Conservation (phyloP, 495 filamentous ascomycete species). For the Recurvomyces mirabilis region DNA sequence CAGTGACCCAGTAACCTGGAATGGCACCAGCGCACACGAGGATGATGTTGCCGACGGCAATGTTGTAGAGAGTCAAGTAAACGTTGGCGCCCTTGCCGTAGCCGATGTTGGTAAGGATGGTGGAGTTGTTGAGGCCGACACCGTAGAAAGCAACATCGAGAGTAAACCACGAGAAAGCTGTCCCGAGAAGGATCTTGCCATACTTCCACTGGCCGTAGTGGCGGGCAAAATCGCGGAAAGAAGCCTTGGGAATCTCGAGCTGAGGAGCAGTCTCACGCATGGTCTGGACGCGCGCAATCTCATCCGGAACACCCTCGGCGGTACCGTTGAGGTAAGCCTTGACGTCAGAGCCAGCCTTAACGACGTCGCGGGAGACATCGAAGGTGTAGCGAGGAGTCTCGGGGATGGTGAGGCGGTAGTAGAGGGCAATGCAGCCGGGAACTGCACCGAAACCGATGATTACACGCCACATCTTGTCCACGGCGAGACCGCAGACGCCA, state of each 20-base stretch:
- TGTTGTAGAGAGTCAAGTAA: conserved; percentile 24
- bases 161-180: conserved; percentile 70
- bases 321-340: conserved; percentile 35
- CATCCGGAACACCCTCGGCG: conserved; percentile 49
- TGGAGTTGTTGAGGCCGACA: conserved; percentile 57
- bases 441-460: conserved; percentile 73
- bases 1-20: conserved; percentile 32
- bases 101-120: conserved; percentile 26
- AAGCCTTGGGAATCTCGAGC: conserved; percentile 51
- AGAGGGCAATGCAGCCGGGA: conserved; percentile 63
- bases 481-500: conserved; percentile 54
- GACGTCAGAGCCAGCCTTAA: conserved; percentile 56
- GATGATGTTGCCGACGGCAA: conserved; percentile 28
- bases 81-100: conserved; percentile 19
- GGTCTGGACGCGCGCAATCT: conserved; percentile 43
- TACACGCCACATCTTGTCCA: conserved; percentile 79
- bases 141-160: conserved; percentile 73
- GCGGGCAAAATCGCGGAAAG: conserved; percentile 49
- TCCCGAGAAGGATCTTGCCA: conserved; percentile 59
- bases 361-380: conserved; percentile 61
- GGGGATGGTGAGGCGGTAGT: conserved; percentile 81
- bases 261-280: conserved; percentile 35
- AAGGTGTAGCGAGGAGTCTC: conserved; percentile 78
- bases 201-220: conserved; percentile 59
- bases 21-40: conserved; percentile 30